Base-by-base conservation (phyloP, 495 filamentous ascomycete species). In the Lasiosphaeriaceae sp. region DNA sequence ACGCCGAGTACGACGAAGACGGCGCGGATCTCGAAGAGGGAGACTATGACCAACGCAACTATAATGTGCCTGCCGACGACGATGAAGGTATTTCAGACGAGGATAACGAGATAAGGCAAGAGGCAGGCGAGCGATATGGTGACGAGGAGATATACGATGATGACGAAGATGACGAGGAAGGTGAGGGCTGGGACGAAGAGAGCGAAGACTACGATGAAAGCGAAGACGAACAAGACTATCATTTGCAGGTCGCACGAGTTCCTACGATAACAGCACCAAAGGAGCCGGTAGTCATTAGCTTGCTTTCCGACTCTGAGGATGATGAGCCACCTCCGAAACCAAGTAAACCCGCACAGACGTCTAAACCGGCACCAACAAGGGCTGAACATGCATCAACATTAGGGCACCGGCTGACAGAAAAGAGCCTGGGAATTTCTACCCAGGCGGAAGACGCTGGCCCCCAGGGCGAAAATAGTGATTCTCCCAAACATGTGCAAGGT, bases 231-330 rank as follows among this genome's bases (percentile, higher is more conserved):
- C 59, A 62, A 12, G 41, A 46, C 2, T n/a, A 16, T 20, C 1
- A 23, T 17, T n/a, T 34, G 19, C 45, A 52, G 26, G 22, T 50
- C 26, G 5, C 21, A 56, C 34, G 54, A 58, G 50, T 16, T 51
- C 34, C 31, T 1, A 19, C 56, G 11, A 14, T 61, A 22, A 11
- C 47, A 17, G 46, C 54, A 20, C 55, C 53, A 34, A 58, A 37
- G 16, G 57, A 59, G 8, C 70, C 71, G 0, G 68, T 69, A n/a
- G 64, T 72, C 6, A 74, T 74, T 26, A 65, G 67, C 37, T 44
- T 74, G 6, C 57, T 76, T 16, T 74, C 73, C 1, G 71, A 72
- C 24, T 69, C 70, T 14, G 71, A 74, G 23, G 73, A 76, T 19
- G 73, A 68, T 34, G 64, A 56, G 24, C 54, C 43, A 5, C 19